A percentile compares a stretch with the other conserved stretches of the same genome.
phyloP scores from a whole-genome alignment of 768 basidiomycete genomes.

The Kockovaella imperatae region DNA sequence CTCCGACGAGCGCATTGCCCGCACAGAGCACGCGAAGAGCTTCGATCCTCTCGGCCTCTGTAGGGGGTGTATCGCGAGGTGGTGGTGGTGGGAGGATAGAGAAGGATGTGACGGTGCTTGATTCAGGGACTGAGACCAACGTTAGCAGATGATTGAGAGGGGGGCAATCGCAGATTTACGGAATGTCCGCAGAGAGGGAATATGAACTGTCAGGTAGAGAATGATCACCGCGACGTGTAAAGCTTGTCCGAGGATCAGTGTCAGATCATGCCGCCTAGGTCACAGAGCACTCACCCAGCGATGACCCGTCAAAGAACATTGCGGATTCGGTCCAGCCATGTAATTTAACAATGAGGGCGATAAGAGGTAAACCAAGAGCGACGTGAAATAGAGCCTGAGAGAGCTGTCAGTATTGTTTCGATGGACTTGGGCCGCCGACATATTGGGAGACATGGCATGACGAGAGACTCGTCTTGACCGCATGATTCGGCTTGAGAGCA shows the following conservation, averaged over 20 bases:
- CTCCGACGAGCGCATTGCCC: constrained; percentile 74
- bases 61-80: constrained; percentile 39
- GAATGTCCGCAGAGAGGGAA: constrained; percentile 70
- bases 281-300: constrained; percentile 56
- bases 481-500: background rate
- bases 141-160: background rate
- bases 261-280: background rate
- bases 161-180: constrained; percentile 41
- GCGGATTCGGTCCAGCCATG: constrained; percentile 86
- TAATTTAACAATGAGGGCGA: constrained; percentile 69
- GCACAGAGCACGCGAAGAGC: constrained; percentile 76
- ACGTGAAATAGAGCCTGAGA: constrained; percentile 74
- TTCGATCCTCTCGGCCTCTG: constrained; percentile 60
- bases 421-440: background rate
- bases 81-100: constrained; percentile 40
- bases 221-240: constrained; percentile 67
- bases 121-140: constrained; percentile 30
- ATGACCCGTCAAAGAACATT: constrained; percentile 87
- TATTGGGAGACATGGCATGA: background rate
- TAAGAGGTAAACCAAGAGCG: constrained; percentile 67
- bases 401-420: background rate
- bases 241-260: constrained; percentile 47
- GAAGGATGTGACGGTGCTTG: constrained; percentile 24
- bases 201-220: constrained; percentile 73
- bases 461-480: background rate